Conservation (phyloP, 2,329 filamentous ascomycete genomes). For the Cladosporium cucumerinum region DNA sequence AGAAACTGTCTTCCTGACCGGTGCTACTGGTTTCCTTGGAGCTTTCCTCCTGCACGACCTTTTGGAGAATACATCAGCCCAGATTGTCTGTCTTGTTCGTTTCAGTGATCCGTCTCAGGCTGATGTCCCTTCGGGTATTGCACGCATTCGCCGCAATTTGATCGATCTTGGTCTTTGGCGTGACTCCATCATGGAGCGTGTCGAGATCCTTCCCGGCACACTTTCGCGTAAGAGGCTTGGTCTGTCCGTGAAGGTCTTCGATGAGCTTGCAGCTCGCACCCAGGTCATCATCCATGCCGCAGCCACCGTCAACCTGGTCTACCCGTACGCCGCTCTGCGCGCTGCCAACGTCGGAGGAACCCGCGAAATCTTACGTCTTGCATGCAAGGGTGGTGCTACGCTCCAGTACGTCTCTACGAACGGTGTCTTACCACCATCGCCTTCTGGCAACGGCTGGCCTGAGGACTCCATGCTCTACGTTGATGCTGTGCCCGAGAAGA, state of each 20-base stretch:
- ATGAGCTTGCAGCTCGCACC: conserved; percentile 61
- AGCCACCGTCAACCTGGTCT: conserved; percentile 76
- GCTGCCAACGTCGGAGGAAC: conserved; percentile 78
- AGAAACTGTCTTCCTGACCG: conserved; percentile 67
- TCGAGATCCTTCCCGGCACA: conserved; percentile 73
- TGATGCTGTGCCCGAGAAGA: conserved; percentile 64
- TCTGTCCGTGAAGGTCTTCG: conserved; percentile 62
- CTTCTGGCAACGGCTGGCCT: conserved; percentile 61
- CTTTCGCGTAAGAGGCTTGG: conserved; percentile 66
- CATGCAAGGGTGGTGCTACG: conserved; percentile 63
- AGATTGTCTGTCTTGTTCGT: conserved; percentile 70
- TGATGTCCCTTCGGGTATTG: conserved; percentile 64
- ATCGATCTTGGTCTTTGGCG: conserved; percentile 76
- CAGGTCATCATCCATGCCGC: conserved; percentile 75
- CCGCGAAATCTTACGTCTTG: conserved; percentile 68
- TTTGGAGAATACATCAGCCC: conserved; percentile 64
- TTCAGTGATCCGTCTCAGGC: conserved; percentile 65
- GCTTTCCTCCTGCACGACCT: conserved; percentile 70
- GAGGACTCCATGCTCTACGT: conserved; percentile 66
- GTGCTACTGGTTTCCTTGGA: conserved; percentile 72
- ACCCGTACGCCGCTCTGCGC: conserved; percentile 73
- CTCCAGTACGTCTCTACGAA: conserved; percentile 79
- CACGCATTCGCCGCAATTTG: conserved; percentile 69
- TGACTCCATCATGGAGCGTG: conserved; percentile 72
- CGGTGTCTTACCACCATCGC: conserved; percentile 68